These are phyloP conservation scores for Mycena sp. DNA, from an alignment of 1,284 basidiomycete species.

Conservation along the genomic window DNA sequence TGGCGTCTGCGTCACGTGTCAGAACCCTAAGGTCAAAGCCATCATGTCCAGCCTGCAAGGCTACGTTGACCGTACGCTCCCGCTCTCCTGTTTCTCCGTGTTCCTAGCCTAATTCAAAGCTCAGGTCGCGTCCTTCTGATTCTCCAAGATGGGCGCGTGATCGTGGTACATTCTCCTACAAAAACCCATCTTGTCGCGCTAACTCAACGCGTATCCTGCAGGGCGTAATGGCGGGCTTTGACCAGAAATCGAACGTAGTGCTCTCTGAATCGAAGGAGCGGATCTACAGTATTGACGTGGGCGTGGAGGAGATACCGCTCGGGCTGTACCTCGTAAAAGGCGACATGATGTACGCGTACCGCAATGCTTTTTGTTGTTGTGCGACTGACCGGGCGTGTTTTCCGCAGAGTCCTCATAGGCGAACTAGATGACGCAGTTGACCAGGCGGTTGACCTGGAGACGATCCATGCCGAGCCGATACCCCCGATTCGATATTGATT, in stretches of 20 bases:
- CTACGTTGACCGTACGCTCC: constrained; percentile 80
- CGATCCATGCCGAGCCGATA: constrained; percentile 90
- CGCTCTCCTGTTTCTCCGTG: background rate
- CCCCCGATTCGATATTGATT: constrained; percentile 76
- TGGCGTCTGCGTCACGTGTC: background rate
- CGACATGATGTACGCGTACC: constrained; percentile 87
- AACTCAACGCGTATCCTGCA: constrained; percentile 44
- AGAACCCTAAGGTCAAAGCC: constrained; percentile 5
- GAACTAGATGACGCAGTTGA: constrained; percentile 92
- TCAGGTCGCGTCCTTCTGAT: constrained; percentile 85
- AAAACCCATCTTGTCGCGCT: background rate
- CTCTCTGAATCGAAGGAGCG: constrained; percentile 92
- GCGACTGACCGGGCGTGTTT: constrained; percentile 5
- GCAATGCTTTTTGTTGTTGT: background rate
- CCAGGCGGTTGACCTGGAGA: constrained; percentile 78
- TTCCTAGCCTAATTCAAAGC: background rate
- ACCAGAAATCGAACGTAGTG: constrained; percentile 94
- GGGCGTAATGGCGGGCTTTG: constrained; percentile 91
- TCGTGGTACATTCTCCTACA: constrained; percentile 67
- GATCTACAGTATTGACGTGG: constrained; percentile 89
- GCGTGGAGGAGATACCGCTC: constrained; percentile 95
- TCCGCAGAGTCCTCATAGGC: constrained; percentile 83
- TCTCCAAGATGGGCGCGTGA: constrained; percentile 91
- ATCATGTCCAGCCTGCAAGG: constrained; percentile 84
- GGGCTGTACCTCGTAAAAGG: constrained; percentile 97